phyloP scores from a whole-genome alignment of 139 green algal genomes.

The Yamagishiella unicocca region DNA sequence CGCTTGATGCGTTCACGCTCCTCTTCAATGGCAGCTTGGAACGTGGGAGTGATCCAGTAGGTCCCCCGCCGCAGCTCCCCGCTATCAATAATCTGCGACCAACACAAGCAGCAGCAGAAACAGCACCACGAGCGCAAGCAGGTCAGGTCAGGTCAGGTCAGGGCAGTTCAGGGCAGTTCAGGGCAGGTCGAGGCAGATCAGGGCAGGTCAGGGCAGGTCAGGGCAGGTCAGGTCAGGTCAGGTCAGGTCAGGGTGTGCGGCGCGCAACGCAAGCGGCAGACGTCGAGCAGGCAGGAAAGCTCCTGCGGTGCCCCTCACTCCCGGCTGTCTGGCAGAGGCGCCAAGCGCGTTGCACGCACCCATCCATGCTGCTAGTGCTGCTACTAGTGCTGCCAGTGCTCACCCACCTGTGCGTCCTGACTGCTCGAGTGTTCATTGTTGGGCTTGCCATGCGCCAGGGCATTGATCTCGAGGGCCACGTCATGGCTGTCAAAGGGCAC shows the following conservation, averaged over 20 bases:
- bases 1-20: not conserved
- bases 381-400: not conserved
- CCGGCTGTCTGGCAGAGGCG: too few species aligned
- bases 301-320: too few species aligned
- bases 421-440: slow-evolving; percentile 28
- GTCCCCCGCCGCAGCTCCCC: not conserved
- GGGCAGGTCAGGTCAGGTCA: too few species aligned
- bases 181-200: not conserved
- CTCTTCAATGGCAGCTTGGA: not conserved
- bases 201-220: not conserved
- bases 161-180: not conserved
- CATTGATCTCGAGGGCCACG: slow-evolving; percentile 63
- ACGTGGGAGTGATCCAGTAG: not conserved
- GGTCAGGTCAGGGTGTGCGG: too few species aligned
- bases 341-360: too few species aligned
- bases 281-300: too few species aligned
- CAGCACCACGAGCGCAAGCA: not conserved
- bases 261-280: too few species aligned
- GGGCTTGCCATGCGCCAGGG: slow-evolving; percentile 48
- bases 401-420: slow-evolving; percentile 28
- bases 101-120: too few species aligned
- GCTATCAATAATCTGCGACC: not conserved
- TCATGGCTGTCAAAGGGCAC: slow-evolving; percentile 22
- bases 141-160: not conserved
- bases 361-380: too few species aligned